phyloP scores from a whole-genome alignment of 139 green algal species.

The Chlorella sp. region DNA sequence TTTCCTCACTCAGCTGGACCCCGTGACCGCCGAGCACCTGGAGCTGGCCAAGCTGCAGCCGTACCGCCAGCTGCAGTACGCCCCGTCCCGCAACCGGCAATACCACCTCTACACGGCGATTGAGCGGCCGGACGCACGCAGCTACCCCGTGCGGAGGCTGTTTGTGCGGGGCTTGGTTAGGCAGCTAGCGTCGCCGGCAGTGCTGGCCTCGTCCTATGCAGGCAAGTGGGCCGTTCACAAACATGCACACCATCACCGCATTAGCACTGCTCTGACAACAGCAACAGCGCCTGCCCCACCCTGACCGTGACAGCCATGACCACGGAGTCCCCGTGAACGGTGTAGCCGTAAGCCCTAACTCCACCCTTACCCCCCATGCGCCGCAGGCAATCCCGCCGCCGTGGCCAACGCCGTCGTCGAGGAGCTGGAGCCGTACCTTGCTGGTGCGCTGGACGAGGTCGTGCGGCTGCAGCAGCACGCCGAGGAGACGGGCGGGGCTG shows the following conservation, averaged over 20 bases:
- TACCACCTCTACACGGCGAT: constrained; percentile 77
- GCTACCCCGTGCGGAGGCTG: constrained; percentile 58
- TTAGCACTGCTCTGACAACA: no score
- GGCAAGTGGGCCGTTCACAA: no score
- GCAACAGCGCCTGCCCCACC: no score
- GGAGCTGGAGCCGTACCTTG: constrained; percentile 68
- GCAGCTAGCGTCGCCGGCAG: constrained; percentile 49
- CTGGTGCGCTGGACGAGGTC: constrained; percentile 11
- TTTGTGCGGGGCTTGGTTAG: constrained; percentile 78
- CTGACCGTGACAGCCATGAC: no score
- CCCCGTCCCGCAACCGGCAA: constrained; percentile 81
- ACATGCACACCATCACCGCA: no score
- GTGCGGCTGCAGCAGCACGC: constrained; percentile 30
- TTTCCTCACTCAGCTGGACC: constrained; percentile 42
- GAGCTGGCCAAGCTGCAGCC: constrained; percentile 71
- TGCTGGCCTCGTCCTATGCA: constrained; percentile 73
- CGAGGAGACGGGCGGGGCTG: not conserved
- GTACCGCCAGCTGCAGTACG: constrained; percentile 37
- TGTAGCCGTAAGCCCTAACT: no score
- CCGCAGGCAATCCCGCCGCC: constrained; percentile 41
- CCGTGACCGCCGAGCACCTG: constrained; percentile 57
- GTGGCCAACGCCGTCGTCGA: constrained; percentile 63
- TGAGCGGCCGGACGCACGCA: constrained; percentile 50
- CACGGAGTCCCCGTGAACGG: no score
- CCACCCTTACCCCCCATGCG: no score